phyloP scores from a whole-genome alignment of 345 rosid species.

The Pugionium dolabratum region DNA sequence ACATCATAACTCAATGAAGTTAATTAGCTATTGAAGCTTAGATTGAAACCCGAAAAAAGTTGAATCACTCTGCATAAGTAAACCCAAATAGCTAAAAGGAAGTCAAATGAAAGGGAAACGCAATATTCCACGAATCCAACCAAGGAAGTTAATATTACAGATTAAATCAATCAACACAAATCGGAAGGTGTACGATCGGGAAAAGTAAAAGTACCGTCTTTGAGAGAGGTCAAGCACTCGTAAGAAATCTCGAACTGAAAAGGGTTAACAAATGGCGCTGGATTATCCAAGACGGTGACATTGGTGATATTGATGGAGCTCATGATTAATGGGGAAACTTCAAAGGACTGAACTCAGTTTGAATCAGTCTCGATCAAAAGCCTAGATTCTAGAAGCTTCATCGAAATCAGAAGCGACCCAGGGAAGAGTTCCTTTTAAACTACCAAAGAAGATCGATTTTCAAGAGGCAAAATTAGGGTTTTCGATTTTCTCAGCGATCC shows the following conservation, averaged over 20 bases:
- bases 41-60: background rate
- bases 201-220: constrained; percentile 59
- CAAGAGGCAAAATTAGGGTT: background rate
- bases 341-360: background rate
- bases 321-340: constrained; percentile 35
- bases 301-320: constrained; percentile 89
- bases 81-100: background rate
- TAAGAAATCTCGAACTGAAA: constrained; percentile 93
- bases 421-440: background rate
- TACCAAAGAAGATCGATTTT: too few species aligned
- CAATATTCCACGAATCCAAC: background rate
- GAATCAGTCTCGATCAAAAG: constrained; percentile 6
- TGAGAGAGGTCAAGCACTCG: constrained; percentile 86
- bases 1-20: background rate
- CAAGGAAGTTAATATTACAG: background rate
- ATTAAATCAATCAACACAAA: background rate
- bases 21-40: background rate
- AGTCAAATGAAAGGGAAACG: too few species aligned
- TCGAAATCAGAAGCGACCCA: constrained; percentile 8
- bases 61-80: background rate
- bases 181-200: too few species aligned
- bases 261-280: constrained; percentile 73
- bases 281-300: constrained; percentile 85
- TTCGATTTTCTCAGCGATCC: background rate
- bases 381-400: constrained; percentile 31